Evolutionary conservation across 1,139 yeast genomes (phyloP).

Genomic region (Diutina sp.): DNA sequence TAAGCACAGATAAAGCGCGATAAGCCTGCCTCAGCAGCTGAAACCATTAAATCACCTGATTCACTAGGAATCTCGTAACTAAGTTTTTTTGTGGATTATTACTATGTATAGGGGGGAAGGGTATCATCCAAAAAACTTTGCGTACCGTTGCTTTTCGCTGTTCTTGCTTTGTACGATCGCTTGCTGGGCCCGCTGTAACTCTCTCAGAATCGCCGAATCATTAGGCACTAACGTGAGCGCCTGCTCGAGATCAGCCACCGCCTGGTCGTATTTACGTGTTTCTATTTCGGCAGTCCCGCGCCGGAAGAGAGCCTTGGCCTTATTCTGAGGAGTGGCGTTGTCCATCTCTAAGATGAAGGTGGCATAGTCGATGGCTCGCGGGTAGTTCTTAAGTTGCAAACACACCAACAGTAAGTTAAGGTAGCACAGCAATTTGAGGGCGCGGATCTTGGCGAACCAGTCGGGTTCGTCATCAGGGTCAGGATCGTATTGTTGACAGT

Average conservation of each 20-base stretch:
- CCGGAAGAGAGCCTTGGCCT: slow-evolving; percentile 53
- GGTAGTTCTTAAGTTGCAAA: slow-evolving; percentile 33
- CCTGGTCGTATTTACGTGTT: slow-evolving; percentile 34
- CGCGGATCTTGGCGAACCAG: slow-evolving; percentile 34
- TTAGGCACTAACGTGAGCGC: slow-evolving; percentile 34
- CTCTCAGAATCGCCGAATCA: slow-evolving; percentile 37
- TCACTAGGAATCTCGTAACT: no score
- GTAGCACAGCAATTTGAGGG: slow-evolving; percentile 47
- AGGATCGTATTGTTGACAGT: slow-evolving; percentile 59
- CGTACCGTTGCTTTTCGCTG: slow-evolving; percentile 38
- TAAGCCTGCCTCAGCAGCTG: background rate
- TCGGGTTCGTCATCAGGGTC: slow-evolving; percentile 54
- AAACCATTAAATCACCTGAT: no score
- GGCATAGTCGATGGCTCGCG: slow-evolving; percentile 37
- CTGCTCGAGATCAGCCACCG: slow-evolving; percentile 28
- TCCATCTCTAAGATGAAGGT: slow-evolving; percentile 42
- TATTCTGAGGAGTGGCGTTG: slow-evolving; percentile 22
- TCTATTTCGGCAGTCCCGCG: slow-evolving; percentile 37
- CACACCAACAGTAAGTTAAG: slow-evolving; percentile 45
- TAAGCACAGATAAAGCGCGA: background rate
- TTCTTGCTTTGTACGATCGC: slow-evolving; percentile 25
- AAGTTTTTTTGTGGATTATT: no score
- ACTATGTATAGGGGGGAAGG: background rate
- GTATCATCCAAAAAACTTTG: slow-evolving; percentile 37
- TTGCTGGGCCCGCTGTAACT: slow-evolving; percentile 24